Conservation (phyloP, 2,329 filamentous ascomycete species). For the Escovopsis sp. region DNA sequence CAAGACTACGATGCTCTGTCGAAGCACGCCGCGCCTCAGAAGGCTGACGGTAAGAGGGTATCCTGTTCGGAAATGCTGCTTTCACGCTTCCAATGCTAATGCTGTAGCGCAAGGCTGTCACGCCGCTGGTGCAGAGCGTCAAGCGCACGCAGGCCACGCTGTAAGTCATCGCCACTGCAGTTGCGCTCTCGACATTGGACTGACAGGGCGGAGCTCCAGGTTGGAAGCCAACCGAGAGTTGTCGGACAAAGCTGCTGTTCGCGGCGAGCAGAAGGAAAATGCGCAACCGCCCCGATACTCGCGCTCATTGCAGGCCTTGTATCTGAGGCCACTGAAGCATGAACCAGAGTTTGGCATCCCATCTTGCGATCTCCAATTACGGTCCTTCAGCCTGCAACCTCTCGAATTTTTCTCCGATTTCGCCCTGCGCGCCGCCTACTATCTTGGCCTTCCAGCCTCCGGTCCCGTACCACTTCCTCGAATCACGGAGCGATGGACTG, state of each 20-base stretch:
- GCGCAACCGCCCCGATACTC: constrained; percentile 41
- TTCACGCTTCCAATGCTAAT: neutral
- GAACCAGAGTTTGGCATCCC: constrained; percentile 62
- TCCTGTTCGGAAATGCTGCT: no score
- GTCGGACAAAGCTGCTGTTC: neutral
- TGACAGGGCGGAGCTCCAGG: neutral
- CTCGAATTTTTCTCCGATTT: constrained; percentile 94
- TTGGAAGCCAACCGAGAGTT: neutral
- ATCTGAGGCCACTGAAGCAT: constrained; percentile 70
- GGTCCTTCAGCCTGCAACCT: constrained; percentile 79
- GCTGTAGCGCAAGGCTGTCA: neutral
- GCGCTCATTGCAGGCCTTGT: constrained; percentile 69
- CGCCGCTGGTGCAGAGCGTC: neutral
- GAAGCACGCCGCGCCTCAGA: neutral
- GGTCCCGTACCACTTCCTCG: constrained; percentile 78
- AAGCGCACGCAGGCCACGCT: neutral
- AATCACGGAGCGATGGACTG: constrained; percentile 87
- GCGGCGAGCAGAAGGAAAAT: constrained; percentile 1
- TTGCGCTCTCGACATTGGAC: neutral
- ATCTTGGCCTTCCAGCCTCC: constrained; percentile 69
- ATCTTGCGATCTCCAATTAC: constrained; percentile 79
- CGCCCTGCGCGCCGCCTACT: constrained; percentile 86
- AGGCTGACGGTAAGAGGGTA: neutral
- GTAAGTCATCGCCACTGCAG: neutral
- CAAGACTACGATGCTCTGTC: neutral